Base-by-base conservation (phyloP, 2,329 filamentous ascomycete genomes). In the Podosphaera fusca region DNA sequence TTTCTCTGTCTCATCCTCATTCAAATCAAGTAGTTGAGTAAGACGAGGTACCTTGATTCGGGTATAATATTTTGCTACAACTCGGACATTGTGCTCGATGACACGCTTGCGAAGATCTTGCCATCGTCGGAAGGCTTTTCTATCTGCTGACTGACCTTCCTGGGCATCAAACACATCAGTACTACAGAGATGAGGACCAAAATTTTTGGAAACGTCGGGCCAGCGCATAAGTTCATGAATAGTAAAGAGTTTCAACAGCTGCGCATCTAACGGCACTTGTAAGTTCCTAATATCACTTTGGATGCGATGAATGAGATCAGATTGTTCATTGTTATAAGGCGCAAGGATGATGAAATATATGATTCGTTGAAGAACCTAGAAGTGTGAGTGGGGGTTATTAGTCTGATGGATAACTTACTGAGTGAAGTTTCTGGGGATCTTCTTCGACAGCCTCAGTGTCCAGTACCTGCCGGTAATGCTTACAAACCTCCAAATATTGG, bases 61-160 rank as follows among this genome's bases (percentile, higher is more conserved):
- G 30, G 92, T 98, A 74, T 98, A 98, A 76, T 98, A 98, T 72
- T 95, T 95, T 65, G 92, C 92, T 42, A 98, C 81, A 1, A 98
- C 92, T 56, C 92, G 87, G 56, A 98, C 90, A 63, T 98, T 98
- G 74, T 98, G 92, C 74, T 98, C 92, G 65, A 98, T 98, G 60
- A 98, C 92, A 56, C 92, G 88, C 78, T 96, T 96, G 66, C 92
- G 86, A 61, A 98, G 75, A 68, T 95, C 92, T 68, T 92, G 79
- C 88, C 90, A 98, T 69, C 92, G 80, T 70, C 84, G 80, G 70
- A 85, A 74, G 34, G 88, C 84, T 71, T 95, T 90, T 59, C 83
- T 77, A 64, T 95, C 88, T 38, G 75, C 74, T 4, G 83, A 81
- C 63, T 81, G 74, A 61, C 78, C 74, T 61, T 77, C 69, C 55